phyloP scores from a whole-genome alignment of 2,329 filamentous ascomycete species.

The Ascomycota sp. region DNA sequence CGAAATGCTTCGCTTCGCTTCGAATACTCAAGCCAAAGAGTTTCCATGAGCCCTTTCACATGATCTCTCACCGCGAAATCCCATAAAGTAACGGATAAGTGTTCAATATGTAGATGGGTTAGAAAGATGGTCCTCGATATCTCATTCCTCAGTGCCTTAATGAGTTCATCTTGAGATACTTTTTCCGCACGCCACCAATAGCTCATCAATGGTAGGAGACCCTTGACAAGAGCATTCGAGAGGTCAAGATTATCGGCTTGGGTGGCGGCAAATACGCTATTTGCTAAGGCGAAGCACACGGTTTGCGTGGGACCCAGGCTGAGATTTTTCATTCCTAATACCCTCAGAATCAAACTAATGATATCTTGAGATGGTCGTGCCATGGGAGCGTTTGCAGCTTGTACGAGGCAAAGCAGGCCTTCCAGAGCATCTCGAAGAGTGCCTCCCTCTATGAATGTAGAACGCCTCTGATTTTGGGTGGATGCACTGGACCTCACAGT shows the following conservation, averaged over 20 bases:
- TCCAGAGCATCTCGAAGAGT: slow-evolving; percentile 24
- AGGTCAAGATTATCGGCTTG: slow-evolving; percentile 46
- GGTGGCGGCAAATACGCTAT: slow-evolving; percentile 41
- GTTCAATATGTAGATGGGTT: slow-evolving; percentile 39
- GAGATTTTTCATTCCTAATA: slow-evolving; percentile 35
- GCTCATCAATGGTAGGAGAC: slow-evolving; percentile 47
- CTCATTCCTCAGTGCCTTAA: slow-evolving; percentile 47
- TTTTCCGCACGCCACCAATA: slow-evolving; percentile 59
- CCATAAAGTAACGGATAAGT: slow-evolving; percentile 23
- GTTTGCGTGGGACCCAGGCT: slow-evolving; percentile 43
- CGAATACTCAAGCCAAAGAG: slow-evolving; percentile 58
- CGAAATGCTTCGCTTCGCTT: slow-evolving; percentile 46
- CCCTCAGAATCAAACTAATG: slow-evolving; percentile 30
- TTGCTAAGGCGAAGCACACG: slow-evolving; percentile 53
- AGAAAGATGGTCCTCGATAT: slow-evolving; percentile 51
- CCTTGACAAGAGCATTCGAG: slow-evolving; percentile 33
- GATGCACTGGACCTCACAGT: slow-evolving; percentile 10
- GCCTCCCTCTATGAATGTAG: slow-evolving; percentile 10
- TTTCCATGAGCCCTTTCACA: slow-evolving; percentile 44
- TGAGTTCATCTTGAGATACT: slow-evolving; percentile 33
- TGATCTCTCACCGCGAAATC: slow-evolving; percentile 18
- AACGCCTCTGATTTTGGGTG: slow-evolving; percentile 10
- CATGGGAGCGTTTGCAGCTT: slow-evolving; percentile 45
- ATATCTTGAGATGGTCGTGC: slow-evolving; percentile 31
- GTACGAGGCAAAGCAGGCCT: slow-evolving; percentile 41